Percentiles rank a stretch among this genome's conserved stretches.
phyloP scores from a whole-genome alignment of 192 early-diverging fungal species.

The Linnemannia elongata region DNA sequence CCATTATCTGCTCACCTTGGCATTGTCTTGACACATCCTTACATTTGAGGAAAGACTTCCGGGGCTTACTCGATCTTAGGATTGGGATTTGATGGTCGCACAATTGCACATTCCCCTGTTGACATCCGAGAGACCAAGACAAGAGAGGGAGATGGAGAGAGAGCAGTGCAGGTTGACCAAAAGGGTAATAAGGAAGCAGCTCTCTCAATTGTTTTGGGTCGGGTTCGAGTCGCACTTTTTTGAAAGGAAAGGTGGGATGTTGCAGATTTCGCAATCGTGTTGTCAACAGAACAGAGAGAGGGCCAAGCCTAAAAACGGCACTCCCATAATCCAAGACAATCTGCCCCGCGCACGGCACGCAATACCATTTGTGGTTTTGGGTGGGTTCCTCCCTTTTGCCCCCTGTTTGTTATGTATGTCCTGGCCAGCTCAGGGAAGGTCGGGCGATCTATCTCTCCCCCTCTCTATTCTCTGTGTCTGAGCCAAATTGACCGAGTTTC shows the following conservation, averaged over 20 bases:
- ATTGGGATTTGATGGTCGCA: not conserved
- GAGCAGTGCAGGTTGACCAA: not conserved
- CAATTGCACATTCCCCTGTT: not conserved
- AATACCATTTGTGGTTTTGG: not conserved
- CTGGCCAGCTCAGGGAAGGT: not conserved
- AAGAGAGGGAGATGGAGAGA: not conserved
- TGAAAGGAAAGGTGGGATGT: not conserved
- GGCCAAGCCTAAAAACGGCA: slow-evolving; percentile 1
- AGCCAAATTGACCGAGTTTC: not conserved
- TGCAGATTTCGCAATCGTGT: not conserved
- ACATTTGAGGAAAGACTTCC: not conserved
- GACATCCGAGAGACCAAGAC: not conserved
- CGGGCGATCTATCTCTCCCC: not conserved
- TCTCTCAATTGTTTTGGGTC: not conserved
- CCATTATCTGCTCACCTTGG: not conserved
- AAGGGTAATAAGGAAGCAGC: not conserved
- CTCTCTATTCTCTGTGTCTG: not conserved
- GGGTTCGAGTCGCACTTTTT: not conserved
- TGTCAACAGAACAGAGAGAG: not conserved
- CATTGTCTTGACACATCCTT: not conserved
- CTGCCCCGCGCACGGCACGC: not conserved
- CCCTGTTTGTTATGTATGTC: not conserved
- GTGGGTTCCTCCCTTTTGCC: not conserved
- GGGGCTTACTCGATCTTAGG: not conserved
- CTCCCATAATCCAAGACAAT: not conserved